These are phyloP conservation scores for Hypsizygus marmoreus DNA, from an alignment of 768 basidiomycete genomes.

Conservation along the genomic window DNA sequence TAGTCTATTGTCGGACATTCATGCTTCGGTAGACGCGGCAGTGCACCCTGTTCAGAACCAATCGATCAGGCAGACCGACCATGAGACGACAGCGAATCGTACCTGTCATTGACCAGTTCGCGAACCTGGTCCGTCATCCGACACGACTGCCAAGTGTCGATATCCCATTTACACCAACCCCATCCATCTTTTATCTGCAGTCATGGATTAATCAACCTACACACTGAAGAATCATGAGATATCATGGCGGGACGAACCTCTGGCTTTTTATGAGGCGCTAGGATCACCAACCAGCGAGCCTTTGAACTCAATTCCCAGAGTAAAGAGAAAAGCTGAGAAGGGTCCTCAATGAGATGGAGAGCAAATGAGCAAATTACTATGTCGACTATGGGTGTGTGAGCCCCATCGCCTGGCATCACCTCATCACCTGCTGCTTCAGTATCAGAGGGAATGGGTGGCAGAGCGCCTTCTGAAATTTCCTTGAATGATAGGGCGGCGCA, in stretches of 20 bases:
- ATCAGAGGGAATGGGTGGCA: constrained; percentile 38
- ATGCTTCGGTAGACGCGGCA: constrained; percentile 54
- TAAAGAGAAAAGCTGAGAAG: constrained; percentile 64
- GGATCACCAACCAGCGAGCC: constrained; percentile 63
- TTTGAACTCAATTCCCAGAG: constrained; percentile 66
- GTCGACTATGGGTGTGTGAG: constrained; percentile 40
- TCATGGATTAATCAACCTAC: neutral
- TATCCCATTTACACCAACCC: constrained; percentile 68
- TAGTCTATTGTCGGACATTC: constrained; percentile 25
- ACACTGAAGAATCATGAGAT: neutral
- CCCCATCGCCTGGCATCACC: constrained; percentile 4
- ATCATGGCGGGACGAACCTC: constrained; percentile 49
- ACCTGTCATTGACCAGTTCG: constrained; percentile 54
- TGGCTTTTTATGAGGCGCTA: constrained; percentile 78
- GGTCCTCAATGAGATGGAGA: constrained; percentile 63
- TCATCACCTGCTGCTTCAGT: constrained; percentile 7
- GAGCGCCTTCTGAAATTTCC: constrained; percentile 57
- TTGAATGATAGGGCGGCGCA: constrained; percentile 64
- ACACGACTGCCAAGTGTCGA: constrained; percentile 46
- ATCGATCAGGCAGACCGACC: neutral
- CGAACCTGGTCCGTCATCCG: constrained; percentile 40
- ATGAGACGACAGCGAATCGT: constrained; percentile 5
- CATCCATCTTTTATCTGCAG: constrained; percentile 63
- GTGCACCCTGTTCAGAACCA: constrained; percentile 40
- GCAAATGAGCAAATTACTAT: constrained; percentile 77